Base-by-base conservation (phyloP, 2,329 filamentous ascomycete genomes). In the Fusarium nematophilum region DNA sequence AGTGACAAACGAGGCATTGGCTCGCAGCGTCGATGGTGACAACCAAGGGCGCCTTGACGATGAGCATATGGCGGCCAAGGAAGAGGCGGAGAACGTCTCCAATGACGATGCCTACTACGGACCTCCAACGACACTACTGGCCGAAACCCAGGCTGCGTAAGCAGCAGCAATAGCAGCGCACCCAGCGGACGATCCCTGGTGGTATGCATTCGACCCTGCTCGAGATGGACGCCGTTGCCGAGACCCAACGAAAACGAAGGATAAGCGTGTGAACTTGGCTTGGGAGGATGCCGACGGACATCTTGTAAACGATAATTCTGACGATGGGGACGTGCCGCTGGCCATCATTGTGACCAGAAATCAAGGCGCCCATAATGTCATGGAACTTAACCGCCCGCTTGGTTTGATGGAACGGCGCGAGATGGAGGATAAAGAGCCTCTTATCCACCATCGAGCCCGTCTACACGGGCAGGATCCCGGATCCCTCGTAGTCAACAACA, bases 71-170 rank as follows among this genome's bases (percentile, higher is more conserved):
- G 78, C 81, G 7, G 77, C 74, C 13, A 73, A 80, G 9, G 78
- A 78, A 4, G 78, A 78, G 4, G 76, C 77, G 3, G 77, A 79
- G 4, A 79, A 81, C 21, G 76, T 80, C 18, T 80, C 78, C 4
- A 76, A 80, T 3, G 78, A 79, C 31, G 79, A 82, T 3, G 69
- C 80, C 2, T 89, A 86, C 60, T 82, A 88, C 47, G 92, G 91
- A 1, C 84, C 88, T 4, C 95, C 95, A 1, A 96, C 93, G 1
- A 99, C 95, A 0, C 83, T 99, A 1, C 84, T 99, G 18, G 95
- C 95, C 0, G 95, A 99, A 73, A 81, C 99, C 7, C 92, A 97
- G n/a, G 72, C 79, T 96, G 62, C 90, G 95, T 44, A 98, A 99
- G 73, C 88, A 91, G 56, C 91, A 97, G 66, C 89, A 96, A 68